These are phyloP conservation scores for Oryza coarctata DNA, from an alignment of 176 grass and related monocot genomes.

Conservation along the genomic window DNA sequence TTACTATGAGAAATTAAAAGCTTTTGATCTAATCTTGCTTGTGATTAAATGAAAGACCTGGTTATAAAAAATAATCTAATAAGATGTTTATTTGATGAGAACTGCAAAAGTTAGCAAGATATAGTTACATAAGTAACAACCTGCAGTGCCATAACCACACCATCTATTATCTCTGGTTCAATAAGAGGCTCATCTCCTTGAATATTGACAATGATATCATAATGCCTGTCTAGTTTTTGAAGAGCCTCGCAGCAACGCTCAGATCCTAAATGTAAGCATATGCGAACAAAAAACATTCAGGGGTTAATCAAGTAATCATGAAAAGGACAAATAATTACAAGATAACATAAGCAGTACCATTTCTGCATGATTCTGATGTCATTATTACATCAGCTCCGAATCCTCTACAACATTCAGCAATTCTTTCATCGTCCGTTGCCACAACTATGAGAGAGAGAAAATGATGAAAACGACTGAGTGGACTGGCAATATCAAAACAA, in stretches of 20 bases:
- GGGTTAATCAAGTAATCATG: neutral
- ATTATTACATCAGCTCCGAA: slow-evolving; percentile 98
- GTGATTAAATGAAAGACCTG: neutral
- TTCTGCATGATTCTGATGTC: slow-evolving; percentile 90
- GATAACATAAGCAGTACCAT: slow-evolving; percentile 52
- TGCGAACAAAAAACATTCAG: neutral
- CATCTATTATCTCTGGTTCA: slow-evolving; percentile 98
- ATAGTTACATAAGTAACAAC: slow-evolving; percentile 44
- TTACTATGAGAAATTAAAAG: neutral
- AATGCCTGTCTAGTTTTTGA: slow-evolving; percentile 66
- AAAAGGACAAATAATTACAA: neutral
- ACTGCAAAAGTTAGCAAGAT: neutral
- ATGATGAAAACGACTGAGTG: neutral
- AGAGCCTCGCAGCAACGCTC: slow-evolving; percentile 93
- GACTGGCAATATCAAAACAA: neutral
- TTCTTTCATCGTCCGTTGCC: slow-evolving; percentile 88
- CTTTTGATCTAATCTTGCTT: neutral
- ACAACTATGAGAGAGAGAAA: slow-evolving; percentile 50
- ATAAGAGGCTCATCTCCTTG: slow-evolving; percentile 98
- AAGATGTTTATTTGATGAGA: neutral
- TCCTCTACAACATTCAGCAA: slow-evolving; percentile 93
- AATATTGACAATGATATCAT: slow-evolving; percentile 98
- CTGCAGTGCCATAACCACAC: slow-evolving; percentile 95
- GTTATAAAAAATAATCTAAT: neutral
- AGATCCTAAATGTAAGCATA: slow-evolving; percentile 55